Conservation (phyloP, 257 asterid species). For the Solanum raphanifolium region DNA sequence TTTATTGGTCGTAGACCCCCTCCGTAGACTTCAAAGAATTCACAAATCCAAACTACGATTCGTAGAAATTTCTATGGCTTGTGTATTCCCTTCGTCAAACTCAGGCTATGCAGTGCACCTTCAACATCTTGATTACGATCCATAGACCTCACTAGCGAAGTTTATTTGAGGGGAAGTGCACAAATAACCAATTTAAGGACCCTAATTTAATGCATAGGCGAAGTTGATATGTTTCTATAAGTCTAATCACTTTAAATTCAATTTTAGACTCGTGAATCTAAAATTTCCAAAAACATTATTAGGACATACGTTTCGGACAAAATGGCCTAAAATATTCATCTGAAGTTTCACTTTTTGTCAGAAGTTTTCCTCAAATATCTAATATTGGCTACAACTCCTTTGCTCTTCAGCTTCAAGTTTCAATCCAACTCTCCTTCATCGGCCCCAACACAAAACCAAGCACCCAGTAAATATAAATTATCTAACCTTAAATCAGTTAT, state of each 20-base stretch:
- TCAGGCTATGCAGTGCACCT: too few relatives aligned
- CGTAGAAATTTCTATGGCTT: too few relatives aligned
- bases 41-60: too few relatives aligned
- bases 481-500: not conserved
- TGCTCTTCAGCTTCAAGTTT: not conserved
- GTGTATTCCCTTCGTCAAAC: too few relatives aligned
- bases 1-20: too few relatives aligned
- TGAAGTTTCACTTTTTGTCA: not conserved
- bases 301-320: not conserved
- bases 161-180: not conserved
- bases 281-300: not conserved
- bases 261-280: not conserved
- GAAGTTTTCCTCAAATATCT: not conserved
- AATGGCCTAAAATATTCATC: not conserved
- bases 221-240: not conserved
- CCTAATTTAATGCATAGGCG: not conserved
- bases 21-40: too few relatives aligned
- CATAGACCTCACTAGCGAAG: not conserved
- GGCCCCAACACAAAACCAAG: not conserved
- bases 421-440: not conserved
- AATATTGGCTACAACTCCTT: not conserved
- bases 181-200: not conserved
- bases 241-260: not conserved
- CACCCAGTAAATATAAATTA: not conserved
- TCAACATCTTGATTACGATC: too few relatives aligned